Conservation (phyloP, 129 eudicot genomes). For the Ambrosia artemisiifolia region DNA sequence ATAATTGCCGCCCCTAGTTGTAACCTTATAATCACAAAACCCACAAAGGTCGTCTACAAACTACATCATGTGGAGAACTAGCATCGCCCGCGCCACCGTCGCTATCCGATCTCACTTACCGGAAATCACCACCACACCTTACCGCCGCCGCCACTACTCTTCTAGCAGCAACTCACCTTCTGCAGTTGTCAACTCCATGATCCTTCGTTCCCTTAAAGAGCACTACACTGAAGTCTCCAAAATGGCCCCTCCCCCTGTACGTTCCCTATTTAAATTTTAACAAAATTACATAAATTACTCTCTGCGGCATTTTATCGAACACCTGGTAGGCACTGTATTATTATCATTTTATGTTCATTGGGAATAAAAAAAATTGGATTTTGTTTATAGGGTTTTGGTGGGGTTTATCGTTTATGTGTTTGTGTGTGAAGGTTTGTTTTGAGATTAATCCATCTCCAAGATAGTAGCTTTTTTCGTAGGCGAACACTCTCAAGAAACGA, state of each 20-base stretch:
- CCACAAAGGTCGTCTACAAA: no score
- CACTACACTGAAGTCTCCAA: constrained; percentile 75
- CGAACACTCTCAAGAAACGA: no score
- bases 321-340: background rate
- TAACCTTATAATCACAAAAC: no score
- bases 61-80: constrained; percentile 45
- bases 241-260: constrained; percentile 78
- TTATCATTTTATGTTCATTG: background rate
- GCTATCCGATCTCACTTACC: constrained; percentile 36
- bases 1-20: no score
- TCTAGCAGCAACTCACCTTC: constrained; percentile 34
- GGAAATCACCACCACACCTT: constrained; percentile 2
- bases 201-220: constrained; percentile 78
- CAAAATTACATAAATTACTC: background rate
- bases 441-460: no score
- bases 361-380: background rate
- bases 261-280: background rate
- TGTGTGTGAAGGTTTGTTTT: no score
- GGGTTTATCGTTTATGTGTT: no score
- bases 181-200: constrained; percentile 56
- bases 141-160: constrained; percentile 41
- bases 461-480: no score
- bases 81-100: constrained; percentile 40
- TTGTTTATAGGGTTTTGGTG: background rate
- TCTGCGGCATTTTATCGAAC: background rate